Evolutionary conservation across 768 basidiomycete species (phyloP).

Genomic region (Pleurotus salmoneostramineus): DNA sequence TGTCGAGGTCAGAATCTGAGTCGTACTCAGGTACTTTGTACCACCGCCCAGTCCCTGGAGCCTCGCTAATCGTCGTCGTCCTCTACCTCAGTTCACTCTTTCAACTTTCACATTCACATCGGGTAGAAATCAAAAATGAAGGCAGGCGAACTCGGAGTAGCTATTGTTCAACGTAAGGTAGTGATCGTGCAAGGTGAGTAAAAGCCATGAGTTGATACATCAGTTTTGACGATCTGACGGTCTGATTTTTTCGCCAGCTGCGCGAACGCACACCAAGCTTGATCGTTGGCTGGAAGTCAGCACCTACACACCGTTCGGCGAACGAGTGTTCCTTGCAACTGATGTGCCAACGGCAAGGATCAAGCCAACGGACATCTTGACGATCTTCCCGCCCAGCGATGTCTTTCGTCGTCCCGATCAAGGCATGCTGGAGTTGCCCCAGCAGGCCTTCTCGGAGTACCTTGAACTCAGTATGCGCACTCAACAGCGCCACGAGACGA

Average conservation of each 20-base stretch:
- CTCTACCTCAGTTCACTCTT: neutral
- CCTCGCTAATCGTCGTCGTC: neutral
- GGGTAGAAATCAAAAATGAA: conserved; percentile 30
- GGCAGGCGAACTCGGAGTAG: conserved; percentile 62
- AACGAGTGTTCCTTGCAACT: conserved; percentile 61
- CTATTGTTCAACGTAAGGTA: conserved; percentile 64
- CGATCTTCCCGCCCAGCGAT: conserved; percentile 46
- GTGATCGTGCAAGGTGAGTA: conserved; percentile 62
- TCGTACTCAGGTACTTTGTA: neutral
- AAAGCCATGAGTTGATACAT: conserved; percentile 1
- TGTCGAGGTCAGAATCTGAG: too few relatives aligned
- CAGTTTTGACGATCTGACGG: neutral
- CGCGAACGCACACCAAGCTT: conserved; percentile 47
- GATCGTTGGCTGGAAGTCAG: conserved; percentile 66
- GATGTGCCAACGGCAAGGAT: conserved; percentile 62
- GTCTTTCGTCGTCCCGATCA: conserved; percentile 21
- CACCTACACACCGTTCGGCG: conserved; percentile 61
- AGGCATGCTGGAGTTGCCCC: conserved; percentile 66
- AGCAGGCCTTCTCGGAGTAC: conserved; percentile 55
- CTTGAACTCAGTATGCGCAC: conserved; percentile 47
- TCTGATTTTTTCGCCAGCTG: conserved; percentile 30
- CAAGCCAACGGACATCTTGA: conserved; percentile 51
- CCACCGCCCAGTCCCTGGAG: neutral
- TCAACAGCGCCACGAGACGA: conserved; percentile 51
- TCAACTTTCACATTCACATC: neutral